Base-by-base conservation (phyloP, 2,329 filamentous ascomycete genomes). In the Penicillium hordei region DNA sequence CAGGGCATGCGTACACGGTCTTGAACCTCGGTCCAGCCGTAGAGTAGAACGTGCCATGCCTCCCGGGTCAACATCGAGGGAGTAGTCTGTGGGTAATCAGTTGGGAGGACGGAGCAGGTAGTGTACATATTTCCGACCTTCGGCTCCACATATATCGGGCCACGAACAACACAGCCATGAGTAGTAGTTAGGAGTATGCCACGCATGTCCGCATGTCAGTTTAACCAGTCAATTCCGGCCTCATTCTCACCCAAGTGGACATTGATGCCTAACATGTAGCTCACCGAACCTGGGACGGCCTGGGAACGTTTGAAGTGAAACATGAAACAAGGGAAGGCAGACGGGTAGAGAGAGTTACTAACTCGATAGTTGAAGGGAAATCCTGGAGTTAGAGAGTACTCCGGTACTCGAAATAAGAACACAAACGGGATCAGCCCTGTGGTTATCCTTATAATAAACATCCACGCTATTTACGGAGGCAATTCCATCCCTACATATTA, bases 1-100 rank as follows among this genome's bases (percentile, higher is more conserved):
- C 60, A 60, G 52, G 55, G 36, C 52, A 63, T 62, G 52, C 34
- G 55, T 56, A 55, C 33, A 60, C 49, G 38, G 49, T 48, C 40
- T 65, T 49, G 45, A 52, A 60, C 36, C 45, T 39, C 39, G 36
- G 45, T 21, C 51, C 31, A 29, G 27, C 39, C 23, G 34, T 45
- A 39, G 21, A n/a, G 38, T 31, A 31, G 43, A 39, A 33, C 5
- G 5, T 23, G n/a, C n/a, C 19, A 27, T 40, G 15, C 7, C n/a
- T 31, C 5, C 21, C 31, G 23, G 1, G 4, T n/a, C 36, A 27
- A 31, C 12, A n/a, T 52, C 7, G 49, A n/a, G 15, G n/a, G 25
- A 25, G 21, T 34, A 23, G 23, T 48, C 5, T 52, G 12, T n/a
- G 6, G 10, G 8, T 50, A 12, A 9, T 36, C n/a, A 17, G 5